Base-by-base conservation (phyloP, 2,329 filamentous ascomycete genomes). In the Pezicula carpinea region DNA sequence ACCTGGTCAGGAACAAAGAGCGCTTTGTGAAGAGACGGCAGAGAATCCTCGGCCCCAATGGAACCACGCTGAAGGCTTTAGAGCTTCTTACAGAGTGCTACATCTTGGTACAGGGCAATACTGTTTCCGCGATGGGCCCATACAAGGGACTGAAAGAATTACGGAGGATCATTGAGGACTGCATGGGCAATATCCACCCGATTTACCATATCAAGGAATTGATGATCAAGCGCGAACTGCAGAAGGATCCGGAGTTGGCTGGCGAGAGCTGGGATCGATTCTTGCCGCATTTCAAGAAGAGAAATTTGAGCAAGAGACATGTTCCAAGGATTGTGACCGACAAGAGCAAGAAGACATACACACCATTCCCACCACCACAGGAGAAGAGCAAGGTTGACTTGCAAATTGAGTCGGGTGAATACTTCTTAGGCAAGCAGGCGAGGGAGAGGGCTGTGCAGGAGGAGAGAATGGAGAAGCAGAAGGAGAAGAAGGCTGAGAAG, bases 361-460 rank as follows among this genome's bases (percentile, higher is more conserved):
- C 95, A 55, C 92, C 93, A 8, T 99, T 99, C 83, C 93, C 93
- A 41, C 93, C 93, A 6, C 81, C 90, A 36, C 90, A 91, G 56
- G 92, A 99, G 77, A 96, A 96, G 87, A 96, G 91, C 81, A 99
- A 97, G 81, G 80, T 99, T 59, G 93, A 99, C 69, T 71, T 90
- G 69, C 92, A 99, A 77, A 96, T 99, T 73, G 93, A 99, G 75
- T 91, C 82, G 59, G 92, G 93, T 70, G 92, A 97, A 72, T 99
- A 95, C 72, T 97, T 97, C 69, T 70, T 99, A 64, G 84, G 85
- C 63, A 96, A 96, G 75, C 83, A 91, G 63, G 91, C 89, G 50
- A 96, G 95, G 76, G 89, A 95, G 62, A 78, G 91, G 51, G 86
- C 84, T 46, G 82, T 76, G 39, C 83, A 87, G 68, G 85, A 92